Conservation (phyloP, 441 rosid genomes). For the Corymbia calophylla region DNA sequence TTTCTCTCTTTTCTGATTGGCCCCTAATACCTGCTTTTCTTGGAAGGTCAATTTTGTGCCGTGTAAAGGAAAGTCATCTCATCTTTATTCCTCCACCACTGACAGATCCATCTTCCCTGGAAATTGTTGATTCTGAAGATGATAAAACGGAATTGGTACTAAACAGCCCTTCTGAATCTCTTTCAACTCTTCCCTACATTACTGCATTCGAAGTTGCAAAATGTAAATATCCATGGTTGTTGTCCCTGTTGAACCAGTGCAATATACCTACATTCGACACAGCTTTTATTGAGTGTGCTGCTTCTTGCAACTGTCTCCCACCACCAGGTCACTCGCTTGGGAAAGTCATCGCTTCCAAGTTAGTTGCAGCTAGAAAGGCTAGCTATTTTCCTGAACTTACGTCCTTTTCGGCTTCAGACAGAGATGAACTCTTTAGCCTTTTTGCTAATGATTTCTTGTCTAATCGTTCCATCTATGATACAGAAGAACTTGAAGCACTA, state of each 20-base stretch:
- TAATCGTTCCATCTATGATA: conserved; percentile 55
- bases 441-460: conserved; percentile 72
- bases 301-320: conserved; percentile 68
- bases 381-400: conserved; percentile 68
- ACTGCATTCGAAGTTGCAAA: conserved; percentile 49
- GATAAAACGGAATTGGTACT: conserved; percentile 26
- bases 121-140: conserved; percentile 21
- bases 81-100: conserved; percentile 74
- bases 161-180: conserved; percentile 34
- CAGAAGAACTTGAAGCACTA: conserved; percentile 74
- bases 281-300: conserved; percentile 78
- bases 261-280: conserved; percentile 76
- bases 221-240: conserved; percentile 73
- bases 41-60: conserved; percentile 89
- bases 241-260: conserved; percentile 79
- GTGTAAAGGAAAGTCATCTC: conserved; percentile 73
- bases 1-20: conserved; percentile 85
- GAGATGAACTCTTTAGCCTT: conserved; percentile 74
- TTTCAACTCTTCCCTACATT: conserved; percentile 33
- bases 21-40: conserved; percentile 97
- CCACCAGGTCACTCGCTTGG: conserved; percentile 63
- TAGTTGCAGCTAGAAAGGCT: conserved; percentile 71
- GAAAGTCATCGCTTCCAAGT: conserved; percentile 83
- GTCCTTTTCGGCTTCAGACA: conserved; percentile 57
- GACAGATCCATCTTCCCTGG: conserved; percentile 24